Evolutionary conservation across 495 filamentous ascomycete genomes (phyloP).

Genomic region (Pseudomonodictys pantanalensis): DNA sequence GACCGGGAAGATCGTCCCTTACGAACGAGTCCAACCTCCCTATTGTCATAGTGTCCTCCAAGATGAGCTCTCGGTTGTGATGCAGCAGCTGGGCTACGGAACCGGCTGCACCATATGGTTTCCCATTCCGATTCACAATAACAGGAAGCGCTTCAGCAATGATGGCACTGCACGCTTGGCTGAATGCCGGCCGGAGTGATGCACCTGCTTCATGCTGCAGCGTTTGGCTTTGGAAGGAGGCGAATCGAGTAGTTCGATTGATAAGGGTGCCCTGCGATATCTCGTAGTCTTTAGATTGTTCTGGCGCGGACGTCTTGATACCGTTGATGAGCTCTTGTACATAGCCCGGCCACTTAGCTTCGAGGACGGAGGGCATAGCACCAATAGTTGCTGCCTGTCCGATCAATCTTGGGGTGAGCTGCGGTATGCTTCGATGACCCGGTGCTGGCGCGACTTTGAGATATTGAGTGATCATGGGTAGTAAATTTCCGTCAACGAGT

Average conservation of each 20-base stretch:
- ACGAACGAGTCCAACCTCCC: conserved; percentile 44
- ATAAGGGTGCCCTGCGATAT: conserved; percentile 63
- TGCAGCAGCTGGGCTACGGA: conserved; percentile 53
- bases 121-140: conserved; percentile 64
- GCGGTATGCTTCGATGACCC: conserved; percentile 51
- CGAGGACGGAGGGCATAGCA: conserved; percentile 40
- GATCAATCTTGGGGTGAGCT: conserved; percentile 44
- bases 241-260: conserved; percentile 16
- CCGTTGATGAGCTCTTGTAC: conserved; percentile 56
- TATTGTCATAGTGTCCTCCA: conserved; percentile 32
- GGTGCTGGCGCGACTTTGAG: conserved; percentile 48
- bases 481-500: conserved; percentile 50
- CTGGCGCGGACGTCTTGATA: conserved; percentile 68
- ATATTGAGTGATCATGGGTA: conserved; percentile 59
- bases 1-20: conserved; percentile 48
- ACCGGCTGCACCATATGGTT: conserved; percentile 75
- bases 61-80: conserved; percentile 22
- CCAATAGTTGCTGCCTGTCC: conserved; percentile 42
- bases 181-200: conserved; percentile 37
- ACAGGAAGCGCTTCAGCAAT: conserved; percentile 52
- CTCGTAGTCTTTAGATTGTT: conserved; percentile 70
- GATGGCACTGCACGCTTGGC: conserved; percentile 36
- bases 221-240: conserved; percentile 10
- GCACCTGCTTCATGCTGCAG: conserved; percentile 8
- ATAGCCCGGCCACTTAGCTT: conserved; percentile 54